Conservation (phyloP, 495 filamentous ascomycete species). For the Trichoderma parareesei region DNA sequence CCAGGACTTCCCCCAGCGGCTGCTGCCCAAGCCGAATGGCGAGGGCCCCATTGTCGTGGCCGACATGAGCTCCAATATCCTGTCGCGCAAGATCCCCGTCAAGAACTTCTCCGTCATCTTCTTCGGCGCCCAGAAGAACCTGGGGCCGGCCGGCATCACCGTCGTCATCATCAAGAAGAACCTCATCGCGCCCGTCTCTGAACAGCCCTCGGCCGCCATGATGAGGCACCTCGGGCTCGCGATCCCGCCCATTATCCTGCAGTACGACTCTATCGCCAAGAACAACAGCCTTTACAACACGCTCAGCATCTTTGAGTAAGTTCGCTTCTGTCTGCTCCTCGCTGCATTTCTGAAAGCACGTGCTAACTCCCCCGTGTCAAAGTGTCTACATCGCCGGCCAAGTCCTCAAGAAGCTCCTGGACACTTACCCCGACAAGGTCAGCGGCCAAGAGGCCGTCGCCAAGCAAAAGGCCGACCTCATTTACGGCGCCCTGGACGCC, state of each 20-base stretch:
- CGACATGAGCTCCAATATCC: slow-evolving; percentile 81
- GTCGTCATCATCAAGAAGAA: slow-evolving; percentile 72
- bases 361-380: slow-evolving; percentile 2
- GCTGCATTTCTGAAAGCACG: not conserved
- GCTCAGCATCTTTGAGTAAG: slow-evolving; percentile 78
- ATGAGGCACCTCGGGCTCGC: slow-evolving; percentile 70
- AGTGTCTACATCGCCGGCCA: slow-evolving; percentile 79
- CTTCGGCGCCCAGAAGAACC: slow-evolving; percentile 85
- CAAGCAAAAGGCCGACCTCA: slow-evolving; percentile 52
- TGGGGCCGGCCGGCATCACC: slow-evolving; percentile 78
- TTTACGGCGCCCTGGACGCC: slow-evolving; percentile 61
- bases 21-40: slow-evolving; percentile 48
- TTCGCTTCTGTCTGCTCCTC: not conserved
- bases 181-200: slow-evolving; percentile 56
- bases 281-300: slow-evolving; percentile 94
- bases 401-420: slow-evolving; percentile 64
- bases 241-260: slow-evolving; percentile 66
- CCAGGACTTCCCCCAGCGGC: slow-evolving; percentile 58
- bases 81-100: slow-evolving; percentile 55
- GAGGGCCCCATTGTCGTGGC: slow-evolving; percentile 63
- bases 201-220: slow-evolving; percentile 50
- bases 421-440: slow-evolving; percentile 54
- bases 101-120: slow-evolving; percentile 67
- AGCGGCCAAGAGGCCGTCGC: slow-evolving; percentile 59
- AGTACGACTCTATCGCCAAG: slow-evolving; percentile 74